These are phyloP conservation scores for Thermomyces lanuginosus DNA, from an alignment of 2,329 filamentous ascomycete species.

Conservation along the genomic window DNA sequence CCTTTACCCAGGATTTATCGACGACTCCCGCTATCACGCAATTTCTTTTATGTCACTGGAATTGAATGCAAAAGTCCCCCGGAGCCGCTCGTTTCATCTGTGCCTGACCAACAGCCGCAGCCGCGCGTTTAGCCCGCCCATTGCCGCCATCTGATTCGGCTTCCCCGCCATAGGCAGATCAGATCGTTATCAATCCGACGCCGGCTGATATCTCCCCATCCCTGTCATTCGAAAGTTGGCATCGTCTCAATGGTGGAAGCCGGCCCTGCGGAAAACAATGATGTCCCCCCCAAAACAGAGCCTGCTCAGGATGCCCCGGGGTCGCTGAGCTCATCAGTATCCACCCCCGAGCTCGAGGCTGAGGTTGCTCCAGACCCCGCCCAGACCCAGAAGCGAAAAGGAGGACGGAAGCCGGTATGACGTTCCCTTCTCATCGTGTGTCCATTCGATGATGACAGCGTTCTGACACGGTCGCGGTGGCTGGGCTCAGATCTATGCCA, in stretches of 20 bases:
- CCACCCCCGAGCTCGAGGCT: slow-evolving; percentile 30
- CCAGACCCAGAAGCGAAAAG: slow-evolving; percentile 73
- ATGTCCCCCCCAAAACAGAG: slow-evolving; percentile 27
- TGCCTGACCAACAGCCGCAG: slow-evolving; percentile 17
- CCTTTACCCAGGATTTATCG: slow-evolving; percentile 3
- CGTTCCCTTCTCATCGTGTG: slow-evolving; percentile 1
- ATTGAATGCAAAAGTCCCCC: slow-evolving; percentile 10
- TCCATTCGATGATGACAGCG: not conserved
- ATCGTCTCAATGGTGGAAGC: slow-evolving; percentile 32
- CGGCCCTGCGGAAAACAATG: slow-evolving; percentile 24
- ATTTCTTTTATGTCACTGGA: slow-evolving; percentile 27
- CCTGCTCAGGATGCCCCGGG: slow-evolving; percentile 26
- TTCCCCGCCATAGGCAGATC: no score
- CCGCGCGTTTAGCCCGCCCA: slow-evolving; percentile 24
- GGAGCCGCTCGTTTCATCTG: slow-evolving; percentile 8
- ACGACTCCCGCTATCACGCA: slow-evolving; percentile 7
- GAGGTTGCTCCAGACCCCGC: slow-evolving; percentile 27
- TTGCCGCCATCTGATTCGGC: no score
- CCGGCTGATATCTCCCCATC: no score
- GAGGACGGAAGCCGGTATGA: slow-evolving; percentile 87
- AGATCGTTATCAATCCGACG: no score
- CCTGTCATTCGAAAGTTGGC: slow-evolving; percentile 7
- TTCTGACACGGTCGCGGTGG: not conserved
- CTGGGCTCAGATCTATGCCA: slow-evolving; percentile 71
- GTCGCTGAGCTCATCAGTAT: slow-evolving; percentile 29